Evolutionary conservation across 208 protist genomes (phyloP), one percentile per base, ranked within the genome.

Genomic region (Novymonas esmeraldas): DNA sequence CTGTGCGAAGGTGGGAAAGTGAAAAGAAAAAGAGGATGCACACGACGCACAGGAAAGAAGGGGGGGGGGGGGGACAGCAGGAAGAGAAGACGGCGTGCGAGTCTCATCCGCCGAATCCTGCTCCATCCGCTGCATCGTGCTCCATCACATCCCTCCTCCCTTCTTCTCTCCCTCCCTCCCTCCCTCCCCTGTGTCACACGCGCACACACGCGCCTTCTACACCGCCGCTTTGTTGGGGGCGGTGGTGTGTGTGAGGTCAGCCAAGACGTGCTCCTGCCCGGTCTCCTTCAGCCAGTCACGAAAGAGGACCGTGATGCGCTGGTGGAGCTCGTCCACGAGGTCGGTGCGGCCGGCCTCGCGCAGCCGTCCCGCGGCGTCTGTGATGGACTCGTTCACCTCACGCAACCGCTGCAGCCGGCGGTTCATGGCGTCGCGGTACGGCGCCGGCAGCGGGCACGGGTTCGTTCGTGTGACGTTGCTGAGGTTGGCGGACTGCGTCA

Each of bases 251-350:
- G 92, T 75, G 16, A 97, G 70, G 39, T 92, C 84, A 5, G 81
- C 50, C 24, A 97, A 75, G 18, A 82, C 79, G 52, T 76, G 81
- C 33, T 82, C 82, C 56, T 97, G 92, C 6, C 92, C 92, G 16
- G 68, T 87, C 39, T 92, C 76, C 20, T 90, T 82, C 50, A 97
- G 71, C 87, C 89, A 97, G 62, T 93, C 84, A 20, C 91, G 74
- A 71, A 97, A 97, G 71, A 93, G 79, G 36, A 61, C 67, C 54
- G 94, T 90, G 49, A 97, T 71, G 41, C 82, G 81, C 28, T 64
- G 78, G 28, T 88, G 83, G 49, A 97, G 65, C 29, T 78, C 65
- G 22, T 94, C 79, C 6, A 89, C 89, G 5, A 94, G 70, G 59
- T 97, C 87, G 22, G 76, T 69, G 9, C 86, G 70, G n/a, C 89